Conservation (phyloP, 257 asterid species). For the Scutellaria baicalensis region DNA sequence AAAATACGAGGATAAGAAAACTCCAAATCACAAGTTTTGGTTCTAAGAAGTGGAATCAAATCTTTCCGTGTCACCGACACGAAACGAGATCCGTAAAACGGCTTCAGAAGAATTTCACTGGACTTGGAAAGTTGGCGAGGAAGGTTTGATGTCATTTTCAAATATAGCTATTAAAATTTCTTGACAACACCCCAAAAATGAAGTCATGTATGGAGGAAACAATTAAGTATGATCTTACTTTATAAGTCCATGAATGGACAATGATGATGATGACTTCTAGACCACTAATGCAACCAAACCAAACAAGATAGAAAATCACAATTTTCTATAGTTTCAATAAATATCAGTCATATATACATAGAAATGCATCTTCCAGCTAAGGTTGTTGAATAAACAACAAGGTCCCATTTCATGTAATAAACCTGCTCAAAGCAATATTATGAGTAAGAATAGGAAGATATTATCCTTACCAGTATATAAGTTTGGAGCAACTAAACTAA, state of each 20-base stretch:
- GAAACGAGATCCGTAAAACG: too few relatives aligned
- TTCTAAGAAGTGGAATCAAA: not conserved
- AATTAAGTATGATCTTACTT: not conserved
- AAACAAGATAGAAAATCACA: not conserved
- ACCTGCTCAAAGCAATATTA: too few relatives aligned
- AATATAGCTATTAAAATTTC: not conserved
- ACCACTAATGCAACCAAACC: not conserved
- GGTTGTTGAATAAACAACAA: slow-evolving; percentile 12
- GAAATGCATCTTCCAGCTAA: too few relatives aligned
- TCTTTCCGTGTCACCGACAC: too few relatives aligned
- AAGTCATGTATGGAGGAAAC: not conserved
- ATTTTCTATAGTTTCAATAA: too few relatives aligned
- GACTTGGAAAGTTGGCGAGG: not conserved
- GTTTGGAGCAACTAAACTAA: slow-evolving; percentile 16
- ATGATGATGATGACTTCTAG: not conserved
- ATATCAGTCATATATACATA: too few relatives aligned
- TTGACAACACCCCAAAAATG: not conserved
- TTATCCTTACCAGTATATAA: not conserved
- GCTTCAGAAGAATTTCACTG: too few relatives aligned
- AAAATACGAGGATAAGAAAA: not conserved
- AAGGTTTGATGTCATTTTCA: slow-evolving; percentile 6
- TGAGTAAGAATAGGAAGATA: not conserved
- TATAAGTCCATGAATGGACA: not conserved
- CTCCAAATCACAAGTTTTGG: not conserved
- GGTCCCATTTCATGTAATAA: slow-evolving; percentile 16